A percentile compares a stretch with the other conserved stretches of the same genome.
Conservation (phyloP, 352 stramenopile genomes). For the Globisporangium cystogenes region DNA sequence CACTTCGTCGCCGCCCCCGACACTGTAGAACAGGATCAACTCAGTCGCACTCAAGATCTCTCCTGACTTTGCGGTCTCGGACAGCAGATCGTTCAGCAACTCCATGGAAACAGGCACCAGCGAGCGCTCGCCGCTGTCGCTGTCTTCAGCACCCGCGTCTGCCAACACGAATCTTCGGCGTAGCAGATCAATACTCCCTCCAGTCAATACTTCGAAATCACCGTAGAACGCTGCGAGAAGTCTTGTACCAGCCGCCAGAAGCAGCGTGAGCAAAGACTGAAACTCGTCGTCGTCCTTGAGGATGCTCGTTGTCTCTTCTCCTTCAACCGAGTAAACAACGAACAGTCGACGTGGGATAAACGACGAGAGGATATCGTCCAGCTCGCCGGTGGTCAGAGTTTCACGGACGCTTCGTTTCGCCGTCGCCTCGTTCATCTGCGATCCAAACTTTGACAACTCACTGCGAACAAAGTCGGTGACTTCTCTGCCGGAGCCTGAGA, state of each 20-base stretch:
- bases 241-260: neutral
- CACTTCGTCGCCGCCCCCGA: conserved; percentile 10
- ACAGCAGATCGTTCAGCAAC: conserved; percentile 22
- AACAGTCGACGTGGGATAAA: conserved; percentile 19
- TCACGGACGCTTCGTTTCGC: conserved; percentile 7
- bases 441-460: conserved; percentile 7
- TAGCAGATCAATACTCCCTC: conserved; percentile 22
- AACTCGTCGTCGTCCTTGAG: conserved; percentile 27
- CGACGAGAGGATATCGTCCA: conserved; percentile 11
- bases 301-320: conserved; percentile 14
- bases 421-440: neutral
- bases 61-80: conserved; percentile 7
- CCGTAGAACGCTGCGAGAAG: conserved; percentile 44
- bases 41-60: conserved; percentile 19
- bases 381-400: conserved; percentile 7
- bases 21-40: conserved; percentile 23
- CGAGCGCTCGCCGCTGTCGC: conserved; percentile 7
- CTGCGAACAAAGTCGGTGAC: conserved; percentile 21
- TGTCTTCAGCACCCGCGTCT: conserved; percentile 4
- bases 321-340: conserved; percentile 17
- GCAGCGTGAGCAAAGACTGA: conserved; percentile 5
- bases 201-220: conserved; percentile 33
- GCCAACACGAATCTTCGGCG: conserved; percentile 8
- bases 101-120: conserved; percentile 14
- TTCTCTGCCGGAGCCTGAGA: conserved; percentile 40